Base-by-base conservation (phyloP, 345 rosid genomes). In the Syzygium aqueum region DNA sequence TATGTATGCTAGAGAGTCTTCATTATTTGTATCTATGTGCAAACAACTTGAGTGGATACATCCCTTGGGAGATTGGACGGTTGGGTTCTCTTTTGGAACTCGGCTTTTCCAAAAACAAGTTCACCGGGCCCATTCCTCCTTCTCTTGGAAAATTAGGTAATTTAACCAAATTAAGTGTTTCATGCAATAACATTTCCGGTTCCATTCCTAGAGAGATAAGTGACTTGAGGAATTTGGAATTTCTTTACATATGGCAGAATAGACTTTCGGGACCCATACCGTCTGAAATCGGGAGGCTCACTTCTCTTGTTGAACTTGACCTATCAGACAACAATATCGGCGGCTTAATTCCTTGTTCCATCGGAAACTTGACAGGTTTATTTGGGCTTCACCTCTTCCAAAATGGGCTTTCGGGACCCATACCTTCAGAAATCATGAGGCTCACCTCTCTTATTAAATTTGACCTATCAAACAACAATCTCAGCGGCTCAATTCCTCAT, bases 161-260 rank as follows among this genome's bases (percentile, higher is more conserved):
- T n/a, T 14, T 63, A 6, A 63, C 4, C 0, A 0, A 3, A 0
- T 63, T 63, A 14, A 3, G 37, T 9, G 13, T 63, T 14, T 63
- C 2, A 0, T 0, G 0, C 3, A 63, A 63, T n/a, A 0, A 63
- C 13, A 25, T 59, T 59, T 59, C 2, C 0, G 30, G 30, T 12
- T 27, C 67, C 67, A 59, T 59, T 59, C 67, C 67, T 0, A 63
- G 9, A 63, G 73, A 63, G 2, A 14, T n/a, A n/a, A 3, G 19
- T 63, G 73, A 63, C 21, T 63, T 63, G 77, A 63, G 0, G 5
- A 28, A 63, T 7, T 63, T 63, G 37, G 2, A 63, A 15, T 3
- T 2, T n/a, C 37, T n/a, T 63, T 3, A 6, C 7, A 3, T 63
- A 28, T 63, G 77, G 73, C 73, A 63, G 37, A 33, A 33, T 33